Evolutionary conservation across 495 filamentous ascomycete species (phyloP).

Genomic region (Penicillium ucsense): DNA sequence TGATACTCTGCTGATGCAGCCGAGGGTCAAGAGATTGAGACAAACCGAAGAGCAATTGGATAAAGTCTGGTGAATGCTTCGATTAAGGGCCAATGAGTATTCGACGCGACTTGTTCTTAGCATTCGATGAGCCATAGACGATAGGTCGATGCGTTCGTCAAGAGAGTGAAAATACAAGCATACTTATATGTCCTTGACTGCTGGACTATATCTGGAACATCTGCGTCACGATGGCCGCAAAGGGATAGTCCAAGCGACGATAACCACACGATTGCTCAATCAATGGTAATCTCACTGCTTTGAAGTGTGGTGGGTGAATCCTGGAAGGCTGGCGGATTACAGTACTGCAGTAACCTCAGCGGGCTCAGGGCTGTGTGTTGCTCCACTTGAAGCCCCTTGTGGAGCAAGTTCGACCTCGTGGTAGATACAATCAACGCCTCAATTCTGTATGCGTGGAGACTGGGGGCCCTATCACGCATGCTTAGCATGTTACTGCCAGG

Average conservation of each 20-base stretch:
- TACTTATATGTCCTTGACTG: constrained; percentile 2
- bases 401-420: too few species aligned
- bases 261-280: not conserved
- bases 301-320: too few species aligned
- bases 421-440: too few species aligned
- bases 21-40: not conserved
- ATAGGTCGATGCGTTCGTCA: not conserved
- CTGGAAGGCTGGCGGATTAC: too few species aligned
- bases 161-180: not conserved
- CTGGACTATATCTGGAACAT: not conserved
- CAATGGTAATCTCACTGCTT: too few species aligned
- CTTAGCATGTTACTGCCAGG: too few species aligned
- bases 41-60: not conserved
- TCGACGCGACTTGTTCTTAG: not conserved
- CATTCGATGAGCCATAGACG: not conserved
- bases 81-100: not conserved
- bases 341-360: too few species aligned
- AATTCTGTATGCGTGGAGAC: too few species aligned
- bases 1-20: not conserved
- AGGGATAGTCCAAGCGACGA: constrained; percentile 12
- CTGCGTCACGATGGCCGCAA: constrained; percentile 1
- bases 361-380: too few species aligned
- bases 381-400: too few species aligned
- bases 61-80: not conserved
- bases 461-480: too few species aligned